Evolutionary conservation across 192 early-diverging fungal species (phyloP).

Genomic region (Backusella luteola): DNA sequence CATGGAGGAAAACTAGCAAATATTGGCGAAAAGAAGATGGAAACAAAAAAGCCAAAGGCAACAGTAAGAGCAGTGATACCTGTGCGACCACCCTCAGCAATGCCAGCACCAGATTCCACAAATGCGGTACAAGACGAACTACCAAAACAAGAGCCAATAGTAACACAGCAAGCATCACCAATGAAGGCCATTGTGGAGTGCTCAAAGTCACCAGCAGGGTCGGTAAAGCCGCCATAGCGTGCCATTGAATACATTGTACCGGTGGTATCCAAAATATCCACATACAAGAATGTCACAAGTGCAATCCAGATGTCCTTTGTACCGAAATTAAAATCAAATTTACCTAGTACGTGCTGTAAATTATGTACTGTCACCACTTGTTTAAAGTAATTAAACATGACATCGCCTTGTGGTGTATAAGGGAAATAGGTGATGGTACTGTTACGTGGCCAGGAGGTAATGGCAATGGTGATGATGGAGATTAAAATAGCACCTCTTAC

Average conservation of each 20-base stretch:
- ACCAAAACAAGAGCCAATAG: slow-evolving; percentile 68
- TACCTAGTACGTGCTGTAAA: slow-evolving; percentile 42
- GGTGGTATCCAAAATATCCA: slow-evolving; percentile 85
- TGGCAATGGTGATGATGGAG: slow-evolving; percentile 64
- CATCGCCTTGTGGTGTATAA: slow-evolving; percentile 55
- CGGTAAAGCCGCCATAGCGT: slow-evolving; percentile 76
- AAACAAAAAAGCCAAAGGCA: slow-evolving; percentile 70
- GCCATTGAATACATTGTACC: slow-evolving; percentile 86
- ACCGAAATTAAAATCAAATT: slow-evolving; percentile 59
- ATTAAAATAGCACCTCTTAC: slow-evolving; percentile 73
- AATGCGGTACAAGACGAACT: slow-evolving; percentile 75
- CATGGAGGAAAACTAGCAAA: slow-evolving; percentile 82
- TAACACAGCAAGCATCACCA: slow-evolving; percentile 64
- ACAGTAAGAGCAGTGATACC: slow-evolving; percentile 70
- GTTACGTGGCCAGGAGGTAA: slow-evolving; percentile 71
- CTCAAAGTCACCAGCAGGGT: slow-evolving; percentile 74
- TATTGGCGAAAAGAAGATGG: slow-evolving; percentile 80
- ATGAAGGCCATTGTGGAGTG: slow-evolving; percentile 72
- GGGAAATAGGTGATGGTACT: slow-evolving; percentile 76
- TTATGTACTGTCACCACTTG: slow-evolving; percentile 48
- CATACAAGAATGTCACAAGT: slow-evolving; percentile 78
- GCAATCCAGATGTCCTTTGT: slow-evolving; percentile 72
- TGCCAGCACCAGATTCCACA: slow-evolving; percentile 81
- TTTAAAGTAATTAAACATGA: slow-evolving; percentile 65
- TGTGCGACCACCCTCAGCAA: slow-evolving; percentile 79